A percentile compares a stretch with the other conserved stretches of the same genome.
Conservation (phyloP, 169 alveolate genomes). For the Plasmodium knowlesi region DNA sequence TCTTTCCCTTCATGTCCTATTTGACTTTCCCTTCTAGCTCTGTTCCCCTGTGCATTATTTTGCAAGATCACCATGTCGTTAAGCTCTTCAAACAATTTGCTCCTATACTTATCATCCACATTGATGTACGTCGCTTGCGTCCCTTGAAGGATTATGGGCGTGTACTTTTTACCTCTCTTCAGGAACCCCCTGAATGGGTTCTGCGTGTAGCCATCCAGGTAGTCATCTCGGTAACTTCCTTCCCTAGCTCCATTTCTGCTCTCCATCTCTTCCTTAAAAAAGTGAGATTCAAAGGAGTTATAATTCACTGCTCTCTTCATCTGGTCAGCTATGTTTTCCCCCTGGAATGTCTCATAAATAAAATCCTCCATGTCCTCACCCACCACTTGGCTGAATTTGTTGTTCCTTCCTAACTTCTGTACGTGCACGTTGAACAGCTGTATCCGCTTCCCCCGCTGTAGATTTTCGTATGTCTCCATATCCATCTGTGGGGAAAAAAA, state of each 20-base stretch:
- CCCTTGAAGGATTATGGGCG: conserved; percentile 71
- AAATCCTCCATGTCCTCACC: conserved; percentile 33
- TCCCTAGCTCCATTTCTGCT: neutral
- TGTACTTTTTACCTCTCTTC: conserved; percentile 3
- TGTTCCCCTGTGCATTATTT: neutral
- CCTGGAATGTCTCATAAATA: conserved; percentile 14
- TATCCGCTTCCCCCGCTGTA: conserved; percentile 25
- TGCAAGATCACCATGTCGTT: conserved; percentile 7
- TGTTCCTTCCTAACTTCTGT: conserved; percentile 25
- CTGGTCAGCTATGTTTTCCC: neutral
- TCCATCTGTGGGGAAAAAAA: conserved; percentile 17
- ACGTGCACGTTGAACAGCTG: conserved; percentile 49
- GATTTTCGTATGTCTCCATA: conserved; percentile 47
- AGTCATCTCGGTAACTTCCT: neutral
- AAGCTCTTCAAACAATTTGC: conserved; percentile 47
- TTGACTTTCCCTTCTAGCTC: neutral
- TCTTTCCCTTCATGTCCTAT: neutral
- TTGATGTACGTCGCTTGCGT: conserved; percentile 46
- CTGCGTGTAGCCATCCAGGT: conserved; percentile 13
- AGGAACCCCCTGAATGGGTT: neutral
- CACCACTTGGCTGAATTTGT: conserved; percentile 20
- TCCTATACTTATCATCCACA: conserved; percentile 33
- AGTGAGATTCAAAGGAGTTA: conserved; percentile 17
- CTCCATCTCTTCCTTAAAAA: conserved; percentile 27
- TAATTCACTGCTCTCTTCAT: conserved; percentile 18